These are phyloP conservation scores for Ilyonectria destructans DNA, from an alignment of 2,329 filamentous ascomycete genomes.

Conservation along the genomic window DNA sequence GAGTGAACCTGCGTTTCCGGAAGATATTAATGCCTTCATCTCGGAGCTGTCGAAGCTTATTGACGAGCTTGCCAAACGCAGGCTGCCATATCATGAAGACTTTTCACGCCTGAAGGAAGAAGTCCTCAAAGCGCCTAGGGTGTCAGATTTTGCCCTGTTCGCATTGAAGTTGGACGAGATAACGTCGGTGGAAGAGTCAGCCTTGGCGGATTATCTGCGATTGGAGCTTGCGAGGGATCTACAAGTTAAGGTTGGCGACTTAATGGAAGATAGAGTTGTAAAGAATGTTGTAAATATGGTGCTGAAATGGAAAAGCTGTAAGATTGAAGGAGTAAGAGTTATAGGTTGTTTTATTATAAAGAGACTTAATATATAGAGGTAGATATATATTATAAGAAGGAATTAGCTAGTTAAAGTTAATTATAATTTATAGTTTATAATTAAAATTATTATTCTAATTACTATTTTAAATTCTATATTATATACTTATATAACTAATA, in stretches of 20 bases:
- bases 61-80: conserved; percentile 28
- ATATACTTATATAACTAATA: too few relatives aligned
- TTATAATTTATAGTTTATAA: too few relatives aligned
- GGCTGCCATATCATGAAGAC: conserved; percentile 45
- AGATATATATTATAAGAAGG: too few relatives aligned
- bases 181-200: conserved; percentile 9
- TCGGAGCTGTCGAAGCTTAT: conserved; percentile 36
- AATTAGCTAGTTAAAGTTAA: too few relatives aligned
- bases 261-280: conserved; percentile 1
- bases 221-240: conserved; percentile 37
- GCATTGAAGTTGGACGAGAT: conserved; percentile 35
- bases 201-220: conserved; percentile 41
- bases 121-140: conserved; percentile 19
- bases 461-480: too few relatives aligned
- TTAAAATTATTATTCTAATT: too few relatives aligned
- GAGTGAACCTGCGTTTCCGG: background rate
- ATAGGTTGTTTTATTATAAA: conserved; percentile 19
- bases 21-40: conserved; percentile 26
- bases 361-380: background rate
- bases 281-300: conserved; percentile 27
- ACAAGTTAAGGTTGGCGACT: conserved; percentile 8
- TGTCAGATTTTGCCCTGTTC: conserved; percentile 11
- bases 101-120: conserved; percentile 36
- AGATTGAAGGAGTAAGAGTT: conserved; percentile 22
- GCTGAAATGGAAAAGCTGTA: conserved; percentile 29